Base-by-base conservation (phyloP, 129 eudicot genomes). In the Gnaphalium uliginosum region DNA sequence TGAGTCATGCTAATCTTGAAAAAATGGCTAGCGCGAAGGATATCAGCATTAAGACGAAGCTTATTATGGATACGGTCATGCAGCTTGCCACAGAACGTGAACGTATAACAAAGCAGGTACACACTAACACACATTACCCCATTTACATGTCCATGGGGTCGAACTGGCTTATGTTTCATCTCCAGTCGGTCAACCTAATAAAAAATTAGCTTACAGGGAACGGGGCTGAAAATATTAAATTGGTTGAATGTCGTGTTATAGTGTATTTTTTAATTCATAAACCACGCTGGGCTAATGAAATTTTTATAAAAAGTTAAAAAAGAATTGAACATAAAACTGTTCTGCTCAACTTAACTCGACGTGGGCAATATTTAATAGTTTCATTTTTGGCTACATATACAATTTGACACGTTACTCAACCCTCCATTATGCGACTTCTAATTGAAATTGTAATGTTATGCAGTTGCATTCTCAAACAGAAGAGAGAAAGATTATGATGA, bases 1-100 rank as follows among this genome's bases (percentile, higher is more conserved):
- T 91, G 81, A 79, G 74, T 63, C 73, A 87, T 69, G 87, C 88
- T 78, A 78, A 79, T 71, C 79, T 83, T 68, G 83, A 82, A 8
- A 89, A 89, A 79, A 41, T 79, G 58, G 87, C 89, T 15, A 77
- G 78, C 72, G 89, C 86, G 6, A 86, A 91, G 66, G 99, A 91
- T 59, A 80, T 95, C 26, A 79, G 78, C 58, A 75, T 84, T 17
- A 86, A 83, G 79, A 85, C 92, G 22, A 85, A 78, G 53, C 75
- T 84, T n/a, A 89, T 95, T 30, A 91, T 86, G 89, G 92, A 95
- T 64, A 83, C 86, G 80, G 89, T 86, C 48, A 23, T 85, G 88
- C 92, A 95, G 69, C 88, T 95, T 35, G 95, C 97, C 62, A 37
- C 79, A 43, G 99, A 95, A 85, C 81, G 99, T 61, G 94, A 89